phyloP scores from a whole-genome alignment of 306 rosid genomes.

The Vigna hirtella region DNA sequence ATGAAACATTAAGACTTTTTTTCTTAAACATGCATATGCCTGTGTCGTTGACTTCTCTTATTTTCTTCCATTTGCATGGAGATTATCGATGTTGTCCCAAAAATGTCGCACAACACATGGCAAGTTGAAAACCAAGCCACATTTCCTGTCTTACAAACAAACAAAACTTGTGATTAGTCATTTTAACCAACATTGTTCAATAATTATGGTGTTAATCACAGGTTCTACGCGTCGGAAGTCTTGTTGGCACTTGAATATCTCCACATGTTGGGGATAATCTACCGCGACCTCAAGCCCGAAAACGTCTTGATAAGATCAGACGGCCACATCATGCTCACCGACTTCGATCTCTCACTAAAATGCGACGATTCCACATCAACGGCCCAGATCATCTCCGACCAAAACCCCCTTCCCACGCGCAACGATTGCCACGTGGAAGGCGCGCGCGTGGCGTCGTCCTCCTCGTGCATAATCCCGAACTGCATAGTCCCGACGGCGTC shows the following conservation, averaged over 20 bases:
- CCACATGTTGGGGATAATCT: conserved; percentile 4
- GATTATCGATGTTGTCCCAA: background rate
- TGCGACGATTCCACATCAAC: conserved; percentile 20
- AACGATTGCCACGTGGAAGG: background rate
- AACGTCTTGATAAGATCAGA: conserved; percentile 1
- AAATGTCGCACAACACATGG: background rate
- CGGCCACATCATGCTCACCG: conserved; percentile 16
- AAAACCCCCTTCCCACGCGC: background rate
- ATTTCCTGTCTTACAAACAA: background rate
- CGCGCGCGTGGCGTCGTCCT: background rate
- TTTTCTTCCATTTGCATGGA: background rate
- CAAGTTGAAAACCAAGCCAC: background rate
- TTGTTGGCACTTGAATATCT: conserved; percentile 24
- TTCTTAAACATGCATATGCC: background rate
- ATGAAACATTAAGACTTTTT: background rate
- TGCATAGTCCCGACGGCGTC: conserved; percentile 5
- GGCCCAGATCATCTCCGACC: background rate
- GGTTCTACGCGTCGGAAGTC: background rate
- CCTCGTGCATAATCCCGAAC: background rate
- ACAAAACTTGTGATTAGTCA: background rate
- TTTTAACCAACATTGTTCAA: background rate
- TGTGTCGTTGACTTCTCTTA: conserved; percentile 4
- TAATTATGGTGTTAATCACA: background rate
- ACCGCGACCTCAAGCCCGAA: conserved; percentile 13
- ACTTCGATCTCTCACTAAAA: background rate